These are phyloP conservation scores for Aspergillus affinis DNA, from an alignment of 495 filamentous ascomycete species.

Conservation along the genomic window DNA sequence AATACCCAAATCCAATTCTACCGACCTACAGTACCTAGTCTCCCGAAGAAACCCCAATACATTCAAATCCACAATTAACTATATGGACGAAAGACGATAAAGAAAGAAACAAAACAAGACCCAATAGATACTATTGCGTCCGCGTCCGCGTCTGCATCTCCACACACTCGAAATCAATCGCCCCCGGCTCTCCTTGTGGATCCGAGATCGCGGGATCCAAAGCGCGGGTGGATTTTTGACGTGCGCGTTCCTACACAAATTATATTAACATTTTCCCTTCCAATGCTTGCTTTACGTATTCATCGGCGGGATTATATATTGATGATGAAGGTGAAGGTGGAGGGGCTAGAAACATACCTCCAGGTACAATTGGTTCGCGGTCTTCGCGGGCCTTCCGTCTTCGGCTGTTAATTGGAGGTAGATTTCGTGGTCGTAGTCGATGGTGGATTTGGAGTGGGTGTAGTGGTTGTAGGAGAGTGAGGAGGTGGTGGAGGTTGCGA, in stretches of 20 bases:
- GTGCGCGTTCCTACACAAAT: conserved; percentile 23
- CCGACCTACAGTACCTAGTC: too few species aligned
- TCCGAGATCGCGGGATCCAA: conserved; percentile 30
- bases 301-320: too few species aligned
- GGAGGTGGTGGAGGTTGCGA: conserved; percentile 11
- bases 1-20: too few species aligned
- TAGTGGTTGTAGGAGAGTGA: neutral
- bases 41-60: too few species aligned
- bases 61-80: too few species aligned
- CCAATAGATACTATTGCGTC: neutral
- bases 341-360: conserved; percentile 27
- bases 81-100: neutral
- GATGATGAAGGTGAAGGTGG: too few species aligned
- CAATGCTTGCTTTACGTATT: too few species aligned
- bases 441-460: conserved; percentile 15
- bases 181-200: conserved; percentile 25
- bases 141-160: conserved; percentile 22
- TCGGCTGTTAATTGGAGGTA: conserved; percentile 31
- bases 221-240: conserved; percentile 19
- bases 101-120: too few species aligned
- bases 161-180: conserved; percentile 30
- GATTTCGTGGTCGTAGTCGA: conserved; percentile 33
- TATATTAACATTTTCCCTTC: neutral
- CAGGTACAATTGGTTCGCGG: conserved; percentile 29
- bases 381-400: conserved; percentile 21